A percentile compares a stretch with the other conserved stretches of the same genome.
Conservation (phyloP, 164 flowering plant species). For the Vitis riparia region DNA sequence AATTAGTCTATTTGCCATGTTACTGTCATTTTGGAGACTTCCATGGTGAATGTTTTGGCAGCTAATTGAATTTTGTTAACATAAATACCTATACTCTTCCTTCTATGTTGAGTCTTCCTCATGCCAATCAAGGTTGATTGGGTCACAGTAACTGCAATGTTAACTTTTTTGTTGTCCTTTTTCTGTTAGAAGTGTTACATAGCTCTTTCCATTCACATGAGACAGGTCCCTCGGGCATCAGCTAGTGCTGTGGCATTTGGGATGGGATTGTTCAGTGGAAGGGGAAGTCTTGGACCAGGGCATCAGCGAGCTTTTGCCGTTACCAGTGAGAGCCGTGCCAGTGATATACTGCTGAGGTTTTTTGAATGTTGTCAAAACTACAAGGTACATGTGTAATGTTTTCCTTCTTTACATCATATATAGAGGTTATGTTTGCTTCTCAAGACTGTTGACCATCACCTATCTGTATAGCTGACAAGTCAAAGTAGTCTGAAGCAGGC, state of each 20-base stretch:
- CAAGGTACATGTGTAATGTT: constrained; percentile 53
- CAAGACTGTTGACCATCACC: not conserved
- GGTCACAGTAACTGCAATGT: not conserved
- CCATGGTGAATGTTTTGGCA: not conserved
- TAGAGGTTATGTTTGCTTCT: too few species aligned
- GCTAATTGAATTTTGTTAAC: not conserved
- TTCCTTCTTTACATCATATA: not conserved
- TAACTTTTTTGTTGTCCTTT: constrained; percentile 5
- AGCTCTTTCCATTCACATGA: not conserved
- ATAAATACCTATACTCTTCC: not conserved
- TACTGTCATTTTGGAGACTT: not conserved
- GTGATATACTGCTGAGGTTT: constrained; percentile 86
- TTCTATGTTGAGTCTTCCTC: not conserved
- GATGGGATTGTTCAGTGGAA: constrained; percentile 77
- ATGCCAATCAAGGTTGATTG: not conserved
- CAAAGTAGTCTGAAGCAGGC: not conserved
- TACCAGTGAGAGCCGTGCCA: constrained; percentile 90
- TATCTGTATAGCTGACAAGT: not conserved
- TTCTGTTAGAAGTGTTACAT: not conserved
- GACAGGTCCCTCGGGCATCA: constrained; percentile 88
- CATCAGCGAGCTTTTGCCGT: constrained; percentile 85
- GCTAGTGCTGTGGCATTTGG: constrained; percentile 99
- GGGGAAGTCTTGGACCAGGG: constrained; percentile 79
- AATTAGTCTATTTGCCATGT: not conserved
- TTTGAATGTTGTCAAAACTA: constrained; percentile 80